Evolutionary conservation across 805 yeast genomes (phyloP), one percentile per base, ranked within the genome.

Genomic region (Suhomyces pyralidae): DNA sequence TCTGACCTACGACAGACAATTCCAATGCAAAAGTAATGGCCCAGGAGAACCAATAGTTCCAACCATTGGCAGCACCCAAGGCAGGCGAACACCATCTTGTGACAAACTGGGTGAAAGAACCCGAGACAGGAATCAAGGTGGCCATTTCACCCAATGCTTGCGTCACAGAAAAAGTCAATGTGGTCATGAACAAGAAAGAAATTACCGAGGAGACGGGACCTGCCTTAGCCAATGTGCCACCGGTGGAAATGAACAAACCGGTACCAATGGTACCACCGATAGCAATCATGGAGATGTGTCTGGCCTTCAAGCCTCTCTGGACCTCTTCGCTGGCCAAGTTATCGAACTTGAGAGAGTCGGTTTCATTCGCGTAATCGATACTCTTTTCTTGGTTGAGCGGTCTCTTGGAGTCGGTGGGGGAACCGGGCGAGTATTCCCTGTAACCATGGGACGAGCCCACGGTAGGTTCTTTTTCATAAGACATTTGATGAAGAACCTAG

Each of bases 101-200:
- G n/a, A 85, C 78, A 64, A 86, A 86, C 45, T 84, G 88, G 28
- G 87, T 81, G 68, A 86, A 85, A 0, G 90, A 84, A 51, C 84
- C 84, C 5, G 85, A 73, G 42, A 84, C 81, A 7, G 92, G 92
- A 15, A 86, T 83, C 58, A 79, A 84, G 8, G 91, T 86, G 48
- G 91, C 90, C 92, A 87, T 85, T 67, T 87, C 93, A 61, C 91
- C 92, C 52, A 87, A 71, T 3, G 86, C 79, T 64, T 86, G 91
- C 19, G 88, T 82, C 49, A 86, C 88, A 12, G 81, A 78, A 61
- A 75, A 84, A 0, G 84, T 89, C 45, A 87, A 62, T 1, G 86
- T 66, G 36, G 86, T 89, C 78, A 86, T 84, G 66, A 84, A 84
- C 15, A 82, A 47, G 60, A 82, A 87, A 2, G 89, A 79, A 46